These are phyloP conservation scores for Hysterium pulicare DNA, from an alignment of 2,329 filamentous ascomycete genomes.

Conservation along the genomic window DNA sequence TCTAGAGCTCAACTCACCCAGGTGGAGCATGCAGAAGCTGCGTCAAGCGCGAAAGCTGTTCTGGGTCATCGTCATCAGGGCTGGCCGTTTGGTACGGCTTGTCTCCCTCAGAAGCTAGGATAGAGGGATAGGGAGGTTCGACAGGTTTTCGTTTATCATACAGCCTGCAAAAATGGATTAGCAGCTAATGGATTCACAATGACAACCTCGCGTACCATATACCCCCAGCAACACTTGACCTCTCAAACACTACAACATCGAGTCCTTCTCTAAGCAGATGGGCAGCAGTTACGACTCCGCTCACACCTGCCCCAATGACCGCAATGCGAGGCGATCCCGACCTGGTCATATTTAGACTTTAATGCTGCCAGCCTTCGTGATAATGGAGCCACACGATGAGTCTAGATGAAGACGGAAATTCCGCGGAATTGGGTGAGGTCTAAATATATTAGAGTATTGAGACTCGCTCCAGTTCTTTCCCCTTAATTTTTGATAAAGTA, in stretches of 20 bases:
- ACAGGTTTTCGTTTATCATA: slow-evolving; percentile 49
- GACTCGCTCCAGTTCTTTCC: too few relatives aligned
- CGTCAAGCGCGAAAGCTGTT: slow-evolving; percentile 8
- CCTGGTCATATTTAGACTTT: too few relatives aligned
- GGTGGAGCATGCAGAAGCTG: slow-evolving; percentile 47
- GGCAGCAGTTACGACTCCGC: slow-evolving; percentile 33
- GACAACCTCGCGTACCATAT: slow-evolving; percentile 46
- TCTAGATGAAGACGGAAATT: too few relatives aligned
- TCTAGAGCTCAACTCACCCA: slow-evolving; percentile 40
- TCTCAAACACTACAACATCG: slow-evolving; percentile 54
- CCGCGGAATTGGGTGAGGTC: too few relatives aligned
- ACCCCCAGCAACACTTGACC: slow-evolving; percentile 51
- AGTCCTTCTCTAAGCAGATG: slow-evolving; percentile 33
- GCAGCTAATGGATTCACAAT: not conserved
- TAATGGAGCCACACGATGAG: too few relatives aligned
- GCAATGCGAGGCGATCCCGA: slow-evolving; percentile 17
- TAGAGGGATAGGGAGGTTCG: slow-evolving; percentile 48
- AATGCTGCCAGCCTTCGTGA: too few relatives aligned
- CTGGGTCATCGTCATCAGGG: slow-evolving; percentile 7
- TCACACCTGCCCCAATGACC: slow-evolving; percentile 37
- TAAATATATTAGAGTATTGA: too few relatives aligned
- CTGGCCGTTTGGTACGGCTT: slow-evolving; percentile 15
- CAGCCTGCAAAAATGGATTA: slow-evolving; percentile 34
- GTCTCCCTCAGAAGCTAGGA: slow-evolving; percentile 16
- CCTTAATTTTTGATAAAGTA: too few relatives aligned